Evolutionary conservation across 768 basidiomycete genomes (phyloP), one percentile per base, ranked within the genome.

Genomic region (Sistotremastrum niveocremeum): DNA sequence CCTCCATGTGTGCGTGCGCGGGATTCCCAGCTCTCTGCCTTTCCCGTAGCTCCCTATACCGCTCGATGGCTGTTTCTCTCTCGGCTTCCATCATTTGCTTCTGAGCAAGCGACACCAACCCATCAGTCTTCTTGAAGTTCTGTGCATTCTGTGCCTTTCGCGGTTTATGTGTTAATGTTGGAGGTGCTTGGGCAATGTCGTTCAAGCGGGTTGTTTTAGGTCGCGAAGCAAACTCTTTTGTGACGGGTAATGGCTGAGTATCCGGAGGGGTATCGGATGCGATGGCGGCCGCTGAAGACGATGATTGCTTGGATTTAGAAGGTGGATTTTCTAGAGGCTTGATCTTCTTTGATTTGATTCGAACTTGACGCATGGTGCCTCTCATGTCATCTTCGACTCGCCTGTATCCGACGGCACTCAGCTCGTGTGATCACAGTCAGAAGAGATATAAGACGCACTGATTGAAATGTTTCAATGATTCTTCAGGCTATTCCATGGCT

Each of bases 401-500:
- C 59, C 84, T 86, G 45, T 2, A 41, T 8, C 10, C 6, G 6
- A n/a, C 28, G 33, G 30, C 36, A 37, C 29, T 20, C 29, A 9
- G 30, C 40, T 39, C n/a, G 4, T 8, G 29, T n/a, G 6, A 8
- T 11, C 30, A 6, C 28, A 40, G n/a, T 4, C 32, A 41, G 42
- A 49, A 37, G 12, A 32, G 40, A 44, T 7, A 30, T 11, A 9
- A 20, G 8, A 59, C 74, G 44, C 53, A 84, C 84, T 75, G 68
- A 59, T 85, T 81, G 60, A 86, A 88, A 63, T 84, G 79, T 46
- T 73, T 69, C 44, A 87, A 69, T 1, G 82, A 78, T 60, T 88
- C 85, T 39, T 79, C 76, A 0, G 76, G 74, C 47, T 71, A 66
- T 40, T 55, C 64, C 37, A 79, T 56, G 38, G 51, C 49, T 11